Conservation (phyloP, 352 stramenopile species). For the Pilasporangium apinafurcum region DNA sequence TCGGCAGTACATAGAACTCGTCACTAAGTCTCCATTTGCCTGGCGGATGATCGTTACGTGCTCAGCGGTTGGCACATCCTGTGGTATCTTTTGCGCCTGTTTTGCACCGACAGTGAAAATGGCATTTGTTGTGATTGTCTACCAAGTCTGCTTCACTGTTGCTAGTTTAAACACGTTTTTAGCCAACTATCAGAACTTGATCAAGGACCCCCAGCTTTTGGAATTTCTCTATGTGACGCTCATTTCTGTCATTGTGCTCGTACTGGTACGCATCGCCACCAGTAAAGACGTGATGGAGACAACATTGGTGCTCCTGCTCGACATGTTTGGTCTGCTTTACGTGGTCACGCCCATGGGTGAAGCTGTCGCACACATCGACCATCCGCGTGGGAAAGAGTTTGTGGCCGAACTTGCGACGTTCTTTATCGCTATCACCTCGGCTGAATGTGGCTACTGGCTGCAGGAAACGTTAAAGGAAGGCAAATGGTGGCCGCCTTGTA, state of each 20-base stretch:
- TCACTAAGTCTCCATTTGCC: constrained; percentile 3
- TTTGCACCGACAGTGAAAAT: constrained; percentile 31
- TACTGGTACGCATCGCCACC: constrained; percentile 52
- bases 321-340: constrained; percentile 47
- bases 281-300: constrained; percentile 51
- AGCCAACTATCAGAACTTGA: constrained; percentile 29
- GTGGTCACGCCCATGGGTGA: constrained; percentile 63
- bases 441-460: constrained; percentile 22
- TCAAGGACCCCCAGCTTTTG: constrained; percentile 35
- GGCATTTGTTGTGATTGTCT: constrained; percentile 34
- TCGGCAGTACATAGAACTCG: constrained; percentile 6
- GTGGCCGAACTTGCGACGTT: constrained; percentile 35
- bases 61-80: constrained; percentile 15
- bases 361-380: constrained; percentile 41
- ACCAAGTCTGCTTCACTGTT: constrained; percentile 41
- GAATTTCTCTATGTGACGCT: constrained; percentile 58
- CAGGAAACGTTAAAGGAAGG: constrained; percentile 7
- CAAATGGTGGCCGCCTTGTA: constrained; percentile 1
- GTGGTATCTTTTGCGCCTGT: constrained; percentile 27
- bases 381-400: constrained; percentile 25
- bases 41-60: constrained; percentile 21
- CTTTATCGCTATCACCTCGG: constrained; percentile 33
- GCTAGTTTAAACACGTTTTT: constrained; percentile 60
- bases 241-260: constrained; percentile 31
- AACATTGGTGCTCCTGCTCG: constrained; percentile 39